Evolutionary conservation across 1,284 basidiomycete species (phyloP), one percentile per base, ranked within the genome.

Genomic region (Ustilago esculenta): DNA sequence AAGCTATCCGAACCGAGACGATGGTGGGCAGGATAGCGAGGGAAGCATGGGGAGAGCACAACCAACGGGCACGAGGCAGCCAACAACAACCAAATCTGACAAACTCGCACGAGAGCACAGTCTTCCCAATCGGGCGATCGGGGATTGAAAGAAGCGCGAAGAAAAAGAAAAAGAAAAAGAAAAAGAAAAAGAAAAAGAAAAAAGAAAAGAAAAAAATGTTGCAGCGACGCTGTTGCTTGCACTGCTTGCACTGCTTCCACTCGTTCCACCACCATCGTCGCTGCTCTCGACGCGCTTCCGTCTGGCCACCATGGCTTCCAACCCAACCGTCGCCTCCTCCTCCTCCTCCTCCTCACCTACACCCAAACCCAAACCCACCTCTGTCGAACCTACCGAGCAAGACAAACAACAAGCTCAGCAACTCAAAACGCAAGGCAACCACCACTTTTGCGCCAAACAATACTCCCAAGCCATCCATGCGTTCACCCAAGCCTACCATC

Each of bases 401-500:
- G 63, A 66, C 20, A 67, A 57, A 25, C 23, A 59, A 21, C 35
- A 58, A 17, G 77, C 77, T 5, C 78, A 78, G 34, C 54, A 72
- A 40, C 61, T 65, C 52, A 82, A 82, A 54, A 73, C 76, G 29
- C 61, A 73, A n/a, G 81, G 81, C 12, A 82, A 81, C 49, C 61
- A 53, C 15, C 73, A 72, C 14, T 82, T 82, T 51, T 71, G 72
- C 33, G 25, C 59, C 12, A 76, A 71, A 12, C 42, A 75, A 41
- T 81, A 78, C 60, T 71, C 72, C 4, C 75, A 79, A 27, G 81
- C 81, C 33, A 72, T 80, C 37, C 45, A 71, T n/a, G 67, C 54
- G 10, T 82, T 82, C 56, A 64, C 75, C 5, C 45, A 58, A 11
- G 77, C 77, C 5, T 66, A 75, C 40, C 88, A 88, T 58, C 82